phyloP scores from a whole-genome alignment of 805 yeast genomes.

The Pichia paraexigua region DNA sequence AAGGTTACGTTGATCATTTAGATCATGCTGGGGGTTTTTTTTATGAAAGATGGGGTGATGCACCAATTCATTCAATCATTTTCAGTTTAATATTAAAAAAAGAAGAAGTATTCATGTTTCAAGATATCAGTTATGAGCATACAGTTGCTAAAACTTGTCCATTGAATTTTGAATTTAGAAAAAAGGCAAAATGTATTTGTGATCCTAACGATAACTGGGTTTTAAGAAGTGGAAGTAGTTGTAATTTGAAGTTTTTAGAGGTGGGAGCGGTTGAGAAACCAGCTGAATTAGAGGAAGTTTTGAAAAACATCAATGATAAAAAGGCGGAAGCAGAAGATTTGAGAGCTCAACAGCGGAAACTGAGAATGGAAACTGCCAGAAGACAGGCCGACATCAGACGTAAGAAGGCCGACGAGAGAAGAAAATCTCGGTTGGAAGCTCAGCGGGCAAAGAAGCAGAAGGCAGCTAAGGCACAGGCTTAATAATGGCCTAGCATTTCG shows the following conservation, averaged over 20 bases:
- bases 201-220: slow-evolving; percentile 64
- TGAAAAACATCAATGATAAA: neutral
- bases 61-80: slow-evolving; percentile 43
- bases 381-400: slow-evolving; percentile 6
- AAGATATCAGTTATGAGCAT: slow-evolving; percentile 76
- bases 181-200: slow-evolving; percentile 60
- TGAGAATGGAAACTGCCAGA: slow-evolving; percentile 9
- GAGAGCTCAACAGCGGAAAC: slow-evolving; percentile 2
- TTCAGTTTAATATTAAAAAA: slow-evolving; percentile 41
- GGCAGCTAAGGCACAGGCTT: neutral
- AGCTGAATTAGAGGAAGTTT: neutral
- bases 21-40: slow-evolving; percentile 72
- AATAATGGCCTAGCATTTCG: neutral
- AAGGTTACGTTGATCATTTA: slow-evolving; percentile 50
- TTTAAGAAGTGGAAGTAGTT: slow-evolving; percentile 32
- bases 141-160: slow-evolving; percentile 79
- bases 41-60: slow-evolving; percentile 89
- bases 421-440: neutral
- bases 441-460: neutral
- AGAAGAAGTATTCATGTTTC: slow-evolving; percentile 65
- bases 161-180: slow-evolving; percentile 46
- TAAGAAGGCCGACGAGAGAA: slow-evolving; percentile 7
- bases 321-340: neutral
- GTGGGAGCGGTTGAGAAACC: slow-evolving; percentile 13
- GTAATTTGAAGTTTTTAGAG: slow-evolving; percentile 22